Base-by-base conservation (phyloP, 2,329 filamentous ascomycete genomes). In the Fusarium anthophilum region DNA sequence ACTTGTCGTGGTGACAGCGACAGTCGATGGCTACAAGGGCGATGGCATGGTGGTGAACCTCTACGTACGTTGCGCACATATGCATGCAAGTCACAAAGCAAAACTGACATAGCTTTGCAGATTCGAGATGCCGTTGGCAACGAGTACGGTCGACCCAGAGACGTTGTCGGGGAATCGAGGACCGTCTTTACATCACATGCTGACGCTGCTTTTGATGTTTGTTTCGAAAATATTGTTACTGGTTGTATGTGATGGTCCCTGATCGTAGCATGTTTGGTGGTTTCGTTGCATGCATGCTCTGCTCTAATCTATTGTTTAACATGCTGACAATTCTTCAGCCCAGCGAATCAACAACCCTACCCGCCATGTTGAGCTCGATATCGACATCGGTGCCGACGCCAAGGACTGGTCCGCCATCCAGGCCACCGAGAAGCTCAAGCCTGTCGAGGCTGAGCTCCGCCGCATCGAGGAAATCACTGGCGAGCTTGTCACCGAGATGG, bases 321-420 rank as follows among this genome's bases (percentile, higher is more conserved):
- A 45, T 48, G 66, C 68, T 76, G 68, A 74, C 73, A 70, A 38
- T 39, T 38, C 38, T 59, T 18, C 37, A 77, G 76, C 73, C 63
- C 74, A 78, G 63, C 75, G 74, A 74, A 63, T 79, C 51, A 79
- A 79, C 75, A 83, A 83, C 77, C 83, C 86, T 82, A 87, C 83
- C 80, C 93, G 95, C 76, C 89, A 93, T 82, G 85, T 98, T 76
- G 95, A 98, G 86, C 93, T 98, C 79, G 95, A 98, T 84, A 93
- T 98, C 82, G 95, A 98, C 83, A 97, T 98, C 79, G 95, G 95
- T 79, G 95, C 95, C 84, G 95, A 98, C 83, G 96, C 96, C 75
- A 97, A 97, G 84, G 96, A 99, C 86, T 99, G 96, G 96, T 95
- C 92, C 75, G 94, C 94, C 78, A 97, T 98, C 82, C 95, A 98